phyloP scores from a whole-genome alignment of 192 early-diverging fungal species.

The Gorgonomyces haynaldii region DNA sequence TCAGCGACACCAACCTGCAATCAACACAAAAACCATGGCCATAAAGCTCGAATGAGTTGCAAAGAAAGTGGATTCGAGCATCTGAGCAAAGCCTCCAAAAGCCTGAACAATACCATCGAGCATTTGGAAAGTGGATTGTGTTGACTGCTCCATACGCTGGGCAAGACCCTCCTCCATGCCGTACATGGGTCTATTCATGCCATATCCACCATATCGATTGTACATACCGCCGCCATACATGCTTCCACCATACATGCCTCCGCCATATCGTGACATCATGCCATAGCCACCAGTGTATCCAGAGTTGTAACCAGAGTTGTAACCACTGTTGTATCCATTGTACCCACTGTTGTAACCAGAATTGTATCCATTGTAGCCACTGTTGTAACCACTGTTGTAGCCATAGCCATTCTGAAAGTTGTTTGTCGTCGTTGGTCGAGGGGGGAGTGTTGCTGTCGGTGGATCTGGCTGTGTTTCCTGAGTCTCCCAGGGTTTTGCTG shows the following conservation, averaged over 20 bases:
- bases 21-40: slow-evolving; percentile 17
- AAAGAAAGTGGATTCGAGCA: slow-evolving; percentile 96
- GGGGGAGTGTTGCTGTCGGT: too few species aligned
- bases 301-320: slow-evolving; percentile 18
- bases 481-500: too few species aligned
- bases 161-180: slow-evolving; percentile 48
- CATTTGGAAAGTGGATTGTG: slow-evolving; percentile 82
- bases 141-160: slow-evolving; percentile 80
- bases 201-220: too few species aligned
- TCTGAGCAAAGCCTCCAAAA: slow-evolving; percentile 94
- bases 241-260: slow-evolving; percentile 23
- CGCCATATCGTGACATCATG: slow-evolving; percentile 13
- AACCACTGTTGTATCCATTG: slow-evolving; percentile 1
- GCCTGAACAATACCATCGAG: slow-evolving; percentile 89
- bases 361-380: not conserved
- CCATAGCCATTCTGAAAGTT: too few species aligned
- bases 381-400: too few species aligned
- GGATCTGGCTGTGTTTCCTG: too few species aligned
- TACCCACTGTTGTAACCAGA: not conserved
- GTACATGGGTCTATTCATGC: slow-evolving; percentile 11
- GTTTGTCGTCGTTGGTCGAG: too few species aligned
- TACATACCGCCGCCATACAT: slow-evolving; percentile 6
- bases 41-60: slow-evolving; percentile 79
- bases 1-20: slow-evolving; percentile 98
- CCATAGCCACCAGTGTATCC: slow-evolving; percentile 45